phyloP scores from a whole-genome alignment of 1,139 yeast species.

The Debaryomyces nepalensis region DNA sequence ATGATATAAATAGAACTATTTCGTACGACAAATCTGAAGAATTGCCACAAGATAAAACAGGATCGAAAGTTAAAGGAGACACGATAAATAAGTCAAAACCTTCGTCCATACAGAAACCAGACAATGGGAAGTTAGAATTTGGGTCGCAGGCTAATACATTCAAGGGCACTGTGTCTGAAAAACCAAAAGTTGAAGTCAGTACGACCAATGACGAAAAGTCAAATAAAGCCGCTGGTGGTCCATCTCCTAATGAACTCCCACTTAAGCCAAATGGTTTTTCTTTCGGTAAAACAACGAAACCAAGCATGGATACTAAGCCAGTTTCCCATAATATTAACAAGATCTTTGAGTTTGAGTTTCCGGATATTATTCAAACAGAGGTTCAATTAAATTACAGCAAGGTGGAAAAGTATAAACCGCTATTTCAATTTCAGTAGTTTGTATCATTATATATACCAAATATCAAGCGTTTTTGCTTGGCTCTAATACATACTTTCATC shows the following conservation, averaged over 20 bases:
- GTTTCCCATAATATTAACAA: not conserved
- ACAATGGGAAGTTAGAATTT: not conserved
- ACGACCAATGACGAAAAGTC: not conserved
- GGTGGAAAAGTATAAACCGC: slow-evolving; percentile 33
- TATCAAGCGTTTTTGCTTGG: not conserved
- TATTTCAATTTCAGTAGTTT: slow-evolving; percentile 30
- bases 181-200: not conserved
- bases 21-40: slow-evolving; percentile 40
- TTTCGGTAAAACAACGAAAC: slow-evolving; percentile 21
- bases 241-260: not conserved
- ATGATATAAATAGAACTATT: slow-evolving; percentile 42
- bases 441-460: slow-evolving; percentile 1
- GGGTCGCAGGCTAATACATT: not conserved
- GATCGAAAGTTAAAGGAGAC: slow-evolving; percentile 20
- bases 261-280: slow-evolving; percentile 1
- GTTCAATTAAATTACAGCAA: slow-evolving; percentile 30
- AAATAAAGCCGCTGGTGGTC: not conserved
- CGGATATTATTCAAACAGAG: slow-evolving; percentile 30
- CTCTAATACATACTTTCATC: slow-evolving; percentile 3
- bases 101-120: not conserved
- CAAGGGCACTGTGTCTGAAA: not conserved
- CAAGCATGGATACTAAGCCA: slow-evolving; percentile 18
- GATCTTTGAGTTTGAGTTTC: slow-evolving; percentile 29
- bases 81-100: not conserved
- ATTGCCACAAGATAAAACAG: slow-evolving; percentile 20